These are phyloP conservation scores for Saturnispora halmiae DNA, from an alignment of 805 yeast species.

Conservation along the genomic window DNA sequence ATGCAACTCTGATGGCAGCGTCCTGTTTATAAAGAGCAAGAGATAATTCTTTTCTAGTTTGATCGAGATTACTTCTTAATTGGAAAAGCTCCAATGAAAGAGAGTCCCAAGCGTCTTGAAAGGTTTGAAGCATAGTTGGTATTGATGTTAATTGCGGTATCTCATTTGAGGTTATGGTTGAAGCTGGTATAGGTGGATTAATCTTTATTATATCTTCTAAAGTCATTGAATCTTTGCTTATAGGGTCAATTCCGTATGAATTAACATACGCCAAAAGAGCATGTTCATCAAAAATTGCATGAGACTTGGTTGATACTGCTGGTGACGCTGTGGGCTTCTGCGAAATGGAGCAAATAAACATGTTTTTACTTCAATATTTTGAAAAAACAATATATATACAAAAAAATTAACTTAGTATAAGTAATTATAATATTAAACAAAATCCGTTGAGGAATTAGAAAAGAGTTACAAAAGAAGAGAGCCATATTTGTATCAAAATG, in stretches of 20 bases:
- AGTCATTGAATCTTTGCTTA: constrained; percentile 52
- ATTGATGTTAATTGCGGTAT: constrained; percentile 44
- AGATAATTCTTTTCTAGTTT: constrained; percentile 63
- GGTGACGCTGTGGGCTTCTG: constrained; percentile 66
- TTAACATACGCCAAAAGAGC: constrained; percentile 54
- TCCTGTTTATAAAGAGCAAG: constrained; percentile 76
- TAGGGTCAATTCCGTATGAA: constrained; percentile 67
- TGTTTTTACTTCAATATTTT: background rate
- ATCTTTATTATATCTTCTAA: constrained; percentile 48
- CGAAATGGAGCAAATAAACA: constrained; percentile 35
- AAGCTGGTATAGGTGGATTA: constrained; percentile 12
- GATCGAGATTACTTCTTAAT: constrained; percentile 59
- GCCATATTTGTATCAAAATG: constrained; percentile 1
- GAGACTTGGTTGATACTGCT: constrained; percentile 66
- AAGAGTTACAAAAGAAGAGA: constrained; percentile 5
- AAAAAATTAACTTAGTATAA: background rate
- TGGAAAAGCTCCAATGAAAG: constrained; percentile 71
- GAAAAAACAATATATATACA: background rate
- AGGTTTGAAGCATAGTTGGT: constrained; percentile 63
- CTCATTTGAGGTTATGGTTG: constrained; percentile 12
- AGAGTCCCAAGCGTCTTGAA: constrained; percentile 89
- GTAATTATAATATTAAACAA: constrained; percentile 8
- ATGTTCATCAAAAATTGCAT: constrained; percentile 57
- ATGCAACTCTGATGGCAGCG: constrained; percentile 83
- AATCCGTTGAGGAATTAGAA: constrained; percentile 18